These are phyloP conservation scores for Globisporangium abappressorium DNA, from an alignment of 352 stramenopile genomes.

Conservation along the genomic window DNA sequence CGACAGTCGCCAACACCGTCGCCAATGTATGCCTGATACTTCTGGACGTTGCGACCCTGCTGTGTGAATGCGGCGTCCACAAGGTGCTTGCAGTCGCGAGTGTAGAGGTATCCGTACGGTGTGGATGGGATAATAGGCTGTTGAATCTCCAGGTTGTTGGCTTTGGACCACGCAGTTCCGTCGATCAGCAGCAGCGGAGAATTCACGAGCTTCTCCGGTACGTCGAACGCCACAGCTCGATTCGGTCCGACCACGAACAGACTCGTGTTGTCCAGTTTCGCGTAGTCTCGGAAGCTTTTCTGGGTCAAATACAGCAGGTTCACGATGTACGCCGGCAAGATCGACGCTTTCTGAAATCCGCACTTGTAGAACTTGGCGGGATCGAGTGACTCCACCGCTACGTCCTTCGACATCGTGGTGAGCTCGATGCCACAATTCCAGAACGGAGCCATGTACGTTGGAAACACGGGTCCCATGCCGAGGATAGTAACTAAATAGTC, in stretches of 20 bases:
- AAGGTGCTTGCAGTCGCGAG: slow-evolving; percentile 24
- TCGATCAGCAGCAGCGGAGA: slow-evolving; percentile 32
- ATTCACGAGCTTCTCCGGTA: slow-evolving; percentile 29
- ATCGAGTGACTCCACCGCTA: slow-evolving; percentile 25
- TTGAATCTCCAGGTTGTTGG: slow-evolving; percentile 1
- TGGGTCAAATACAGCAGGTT: slow-evolving; percentile 48
- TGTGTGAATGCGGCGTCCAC: slow-evolving; percentile 28
- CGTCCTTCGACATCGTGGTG: slow-evolving; percentile 35
- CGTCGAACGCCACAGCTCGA: slow-evolving; percentile 18
- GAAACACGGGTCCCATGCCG: slow-evolving; percentile 32
- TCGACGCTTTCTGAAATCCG: slow-evolving; percentile 14
- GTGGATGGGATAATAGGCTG: slow-evolving; percentile 13
- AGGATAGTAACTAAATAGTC: slow-evolving; percentile 33
- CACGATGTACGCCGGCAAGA: slow-evolving; percentile 30
- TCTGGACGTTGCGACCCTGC: slow-evolving; percentile 39
- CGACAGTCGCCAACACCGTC: slow-evolving; percentile 33
- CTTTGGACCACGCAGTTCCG: slow-evolving; percentile 31
- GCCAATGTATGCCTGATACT: slow-evolving; percentile 40
- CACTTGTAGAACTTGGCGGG: slow-evolving; percentile 22
- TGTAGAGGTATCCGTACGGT: slow-evolving; percentile 39
- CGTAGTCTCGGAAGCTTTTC: slow-evolving; percentile 33
- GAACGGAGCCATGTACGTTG: slow-evolving; percentile 36
- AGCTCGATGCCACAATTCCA: slow-evolving; percentile 43
- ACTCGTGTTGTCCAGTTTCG: slow-evolving; percentile 39
- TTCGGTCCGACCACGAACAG: slow-evolving; percentile 29